These are phyloP conservation scores for Backusella liffmaniae DNA, from an alignment of 192 early-diverging fungal species.

Conservation along the genomic window DNA sequence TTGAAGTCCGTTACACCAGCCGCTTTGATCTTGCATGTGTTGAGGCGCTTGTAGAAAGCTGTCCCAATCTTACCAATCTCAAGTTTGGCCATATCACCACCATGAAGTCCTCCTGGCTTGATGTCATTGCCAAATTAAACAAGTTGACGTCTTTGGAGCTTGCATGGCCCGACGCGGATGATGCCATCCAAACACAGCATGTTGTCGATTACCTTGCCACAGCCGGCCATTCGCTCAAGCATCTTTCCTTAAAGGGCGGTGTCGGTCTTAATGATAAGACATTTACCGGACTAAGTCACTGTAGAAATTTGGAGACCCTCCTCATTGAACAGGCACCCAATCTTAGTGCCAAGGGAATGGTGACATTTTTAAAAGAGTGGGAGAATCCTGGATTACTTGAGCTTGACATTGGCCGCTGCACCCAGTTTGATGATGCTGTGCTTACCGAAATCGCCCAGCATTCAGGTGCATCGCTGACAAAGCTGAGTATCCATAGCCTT, in stretches of 20 bases:
- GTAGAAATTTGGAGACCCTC: constrained; percentile 59
- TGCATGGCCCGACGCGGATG: constrained; percentile 11
- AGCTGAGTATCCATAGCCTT: constrained; percentile 68
- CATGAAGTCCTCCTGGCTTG: constrained; percentile 51
- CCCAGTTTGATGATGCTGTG: constrained; percentile 60
- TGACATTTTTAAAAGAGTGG: constrained; percentile 45
- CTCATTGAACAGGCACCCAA: constrained; percentile 58
- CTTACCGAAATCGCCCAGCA: constrained; percentile 57
- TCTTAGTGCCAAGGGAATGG: constrained; percentile 59
- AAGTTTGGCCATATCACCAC: constrained; percentile 42
- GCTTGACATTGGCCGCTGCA: constrained; percentile 64
- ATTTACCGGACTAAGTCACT: constrained; percentile 52
- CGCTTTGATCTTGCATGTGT: constrained; percentile 55
- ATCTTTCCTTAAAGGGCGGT: constrained; percentile 55
- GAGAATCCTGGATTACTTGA: constrained; percentile 39
- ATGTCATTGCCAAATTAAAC: constrained; percentile 37
- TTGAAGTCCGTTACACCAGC: constrained; percentile 57
- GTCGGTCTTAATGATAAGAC: constrained; percentile 46
- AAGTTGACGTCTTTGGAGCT: constrained; percentile 42
- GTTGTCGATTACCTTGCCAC: constrained; percentile 43
- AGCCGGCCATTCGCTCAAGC: constrained; percentile 46
- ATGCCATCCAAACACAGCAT: constrained; percentile 41
- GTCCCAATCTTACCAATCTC: constrained; percentile 47
- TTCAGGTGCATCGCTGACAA: constrained; percentile 53
- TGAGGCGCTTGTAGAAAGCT: constrained; percentile 40